Evolutionary conservation across 169 alveolate species (phyloP).

Genomic region (Hepatocystis sp.): DNA sequence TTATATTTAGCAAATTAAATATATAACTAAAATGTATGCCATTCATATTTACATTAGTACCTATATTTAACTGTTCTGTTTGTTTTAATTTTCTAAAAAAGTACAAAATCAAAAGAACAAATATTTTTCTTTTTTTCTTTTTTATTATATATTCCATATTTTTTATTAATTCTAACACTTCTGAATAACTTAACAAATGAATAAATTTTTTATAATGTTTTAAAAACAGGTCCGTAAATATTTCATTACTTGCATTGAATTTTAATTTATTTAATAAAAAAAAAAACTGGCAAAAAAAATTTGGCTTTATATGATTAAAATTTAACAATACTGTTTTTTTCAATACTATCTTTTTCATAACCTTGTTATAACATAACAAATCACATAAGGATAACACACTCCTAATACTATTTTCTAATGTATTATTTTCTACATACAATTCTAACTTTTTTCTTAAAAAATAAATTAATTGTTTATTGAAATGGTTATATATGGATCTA

Average conservation of each 20-base stretch:
- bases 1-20: slow-evolving; percentile 44
- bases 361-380: slow-evolving; percentile 52
- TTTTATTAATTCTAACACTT: slow-evolving; percentile 39
- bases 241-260: slow-evolving; percentile 42
- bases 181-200: slow-evolving; percentile 25
- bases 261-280: slow-evolving; percentile 57
- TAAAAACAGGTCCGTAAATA: slow-evolving; percentile 42
- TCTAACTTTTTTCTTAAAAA: slow-evolving; percentile 54
- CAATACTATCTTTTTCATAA: slow-evolving; percentile 46
- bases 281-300: slow-evolving; percentile 58
- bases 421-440: slow-evolving; percentile 43
- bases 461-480: slow-evolving; percentile 39
- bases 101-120: slow-evolving; percentile 39
- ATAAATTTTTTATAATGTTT: slow-evolving; percentile 58
- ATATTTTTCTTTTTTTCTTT: slow-evolving; percentile 50
- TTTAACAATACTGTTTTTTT: slow-evolving; percentile 42
- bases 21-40: slow-evolving; percentile 25
- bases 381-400: slow-evolving; percentile 45
- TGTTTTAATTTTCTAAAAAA: slow-evolving; percentile 49
- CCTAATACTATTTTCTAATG: slow-evolving; percentile 58
- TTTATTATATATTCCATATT: slow-evolving; percentile 58
- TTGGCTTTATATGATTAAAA: slow-evolving; percentile 21
- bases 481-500: slow-evolving; percentile 37
- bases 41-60: too few relatives aligned
- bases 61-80: too few relatives aligned